phyloP scores from a whole-genome alignment of 2,329 filamentous ascomycete species.

The Chalara sp. region DNA sequence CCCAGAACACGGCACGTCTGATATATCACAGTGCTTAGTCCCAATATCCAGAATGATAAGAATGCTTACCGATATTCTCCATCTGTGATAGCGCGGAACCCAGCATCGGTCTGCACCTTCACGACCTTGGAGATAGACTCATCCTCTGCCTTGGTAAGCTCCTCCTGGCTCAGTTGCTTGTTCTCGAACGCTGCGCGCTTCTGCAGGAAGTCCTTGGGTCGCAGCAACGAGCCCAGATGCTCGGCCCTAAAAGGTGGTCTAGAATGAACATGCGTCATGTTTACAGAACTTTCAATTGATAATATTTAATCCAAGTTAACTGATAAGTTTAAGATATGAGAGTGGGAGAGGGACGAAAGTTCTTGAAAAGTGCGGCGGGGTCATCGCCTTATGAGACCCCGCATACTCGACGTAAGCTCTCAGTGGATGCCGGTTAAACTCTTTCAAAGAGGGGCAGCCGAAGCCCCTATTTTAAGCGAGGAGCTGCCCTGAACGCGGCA shows the following conservation, averaged over 20 bases:
- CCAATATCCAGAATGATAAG: not conserved
- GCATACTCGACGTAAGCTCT: too few species aligned
- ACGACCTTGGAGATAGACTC: conserved; percentile 52
- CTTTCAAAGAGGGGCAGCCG: too few species aligned
- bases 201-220: conserved; percentile 47
- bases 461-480: too few species aligned
- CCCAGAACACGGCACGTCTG: conserved; percentile 40
- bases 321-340: too few species aligned
- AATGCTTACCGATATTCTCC: conserved; percentile 40
- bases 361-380: too few species aligned
- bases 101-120: conserved; percentile 48
- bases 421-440: too few species aligned
- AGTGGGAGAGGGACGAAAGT: too few species aligned
- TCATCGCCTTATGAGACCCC: too few species aligned
- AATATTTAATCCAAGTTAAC: too few species aligned
- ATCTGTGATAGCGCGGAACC: conserved; percentile 50
- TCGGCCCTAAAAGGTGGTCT: conserved; percentile 41
- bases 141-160: conserved; percentile 46
- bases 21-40: not conserved
- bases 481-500: too few species aligned
- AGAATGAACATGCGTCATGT: conserved; percentile 10
- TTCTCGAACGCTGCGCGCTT: conserved; percentile 36
- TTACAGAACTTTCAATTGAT: not conserved
- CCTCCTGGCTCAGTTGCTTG: conserved; percentile 25
- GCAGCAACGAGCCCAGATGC: conserved; percentile 55